Conservation (phyloP, 1,284 basidiomycete genomes). For the Leccinum pachyderme region DNA sequence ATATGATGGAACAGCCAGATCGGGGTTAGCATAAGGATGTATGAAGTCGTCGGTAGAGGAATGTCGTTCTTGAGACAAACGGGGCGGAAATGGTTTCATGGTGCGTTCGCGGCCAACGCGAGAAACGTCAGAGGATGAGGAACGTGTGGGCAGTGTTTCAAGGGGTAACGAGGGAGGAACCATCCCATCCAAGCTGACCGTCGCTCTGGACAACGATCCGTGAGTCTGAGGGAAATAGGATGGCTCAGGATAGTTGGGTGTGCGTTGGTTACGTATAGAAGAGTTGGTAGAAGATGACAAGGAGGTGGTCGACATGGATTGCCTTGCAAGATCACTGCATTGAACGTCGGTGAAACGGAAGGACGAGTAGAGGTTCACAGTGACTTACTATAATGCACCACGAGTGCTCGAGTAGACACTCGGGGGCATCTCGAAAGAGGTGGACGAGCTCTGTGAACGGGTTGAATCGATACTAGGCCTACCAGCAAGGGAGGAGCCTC, state of each 20-base stretch:
- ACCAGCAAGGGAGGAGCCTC: slow-evolving; percentile 41
- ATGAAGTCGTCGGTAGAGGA: slow-evolving; percentile 29
- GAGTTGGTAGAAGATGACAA: slow-evolving; percentile 37
- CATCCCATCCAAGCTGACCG: slow-evolving; percentile 12
- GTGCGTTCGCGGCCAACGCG: slow-evolving; percentile 9
- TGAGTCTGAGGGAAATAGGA: slow-evolving; percentile 8
- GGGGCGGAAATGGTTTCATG: slow-evolving; percentile 16
- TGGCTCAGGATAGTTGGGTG: slow-evolving; percentile 28
- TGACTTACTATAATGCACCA: slow-evolving; percentile 59
- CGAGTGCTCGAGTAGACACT: slow-evolving; percentile 48
- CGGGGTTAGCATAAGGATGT: slow-evolving; percentile 79
- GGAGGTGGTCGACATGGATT: slow-evolving; percentile 58
- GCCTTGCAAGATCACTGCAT: slow-evolving; percentile 50
- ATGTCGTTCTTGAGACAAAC: slow-evolving; percentile 33
- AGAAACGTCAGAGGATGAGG: slow-evolving; percentile 15
- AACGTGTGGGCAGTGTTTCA: slow-evolving; percentile 3
- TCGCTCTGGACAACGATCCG: slow-evolving; percentile 7
- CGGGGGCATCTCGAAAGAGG: slow-evolving; percentile 60
- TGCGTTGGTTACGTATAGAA: slow-evolving; percentile 36
- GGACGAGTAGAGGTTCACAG: background rate
- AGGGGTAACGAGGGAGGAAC: slow-evolving; percentile 1
- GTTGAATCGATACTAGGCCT: slow-evolving; percentile 65
- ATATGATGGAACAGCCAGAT: slow-evolving; percentile 42
- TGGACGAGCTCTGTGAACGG: slow-evolving; percentile 49
- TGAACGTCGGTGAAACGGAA: slow-evolving; percentile 4